Base-by-base conservation (phyloP, 495 filamentous ascomycete genomes). In the Evernia prunastri region DNA sequence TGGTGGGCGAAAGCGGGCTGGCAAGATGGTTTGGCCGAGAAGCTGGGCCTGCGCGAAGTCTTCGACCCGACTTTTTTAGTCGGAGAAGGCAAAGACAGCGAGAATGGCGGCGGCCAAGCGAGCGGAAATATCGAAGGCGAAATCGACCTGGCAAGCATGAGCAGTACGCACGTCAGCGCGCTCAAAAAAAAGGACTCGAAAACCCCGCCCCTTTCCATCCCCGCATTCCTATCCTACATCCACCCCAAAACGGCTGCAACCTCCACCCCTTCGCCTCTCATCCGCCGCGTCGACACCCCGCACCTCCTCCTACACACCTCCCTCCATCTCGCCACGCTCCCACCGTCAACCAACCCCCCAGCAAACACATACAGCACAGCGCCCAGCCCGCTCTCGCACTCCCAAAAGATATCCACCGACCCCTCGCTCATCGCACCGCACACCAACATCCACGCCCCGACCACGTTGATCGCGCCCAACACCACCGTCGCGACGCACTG, bases 1-100 rank as follows among this genome's bases (percentile, higher is more conserved):
- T 96, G 88, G 87, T 96, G 92, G 92, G 91, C 91, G 17, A 97
- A 97, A 72, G 82, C 92, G 1, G 85, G 82, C 40, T 99, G 94
- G 94, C 92, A 97, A 74, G 78, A 83, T 29, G 88, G 90, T 0
- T 77, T 97, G 0, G 84, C 80, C 2, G 81, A 86, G 23, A 97
- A 96, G 74, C 80, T 97, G 11, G 82, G 85, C 4, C 74, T 97
- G 36, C 75, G 79, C 47, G 79, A 88, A 45, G 82, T 94, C 43
- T 80, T 96, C 58, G 73, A 78, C 40, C 65, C 71, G 35, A 67
- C 54, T 17, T 51, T 64, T 39, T 49, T 42, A 11, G 58, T 60
- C 10, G 63, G 40, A 36, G 61, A 70, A 18, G 70, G 75, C 53
- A 68, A 65, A 20, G 66, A 69, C 5, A 70, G 72, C 25, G 77